A percentile compares a stretch with the other conserved stretches of the same genome.
These are phyloP conservation scores for Lycium barbarum DNA, from an alignment of 257 asterid genomes.

Conservation along the genomic window DNA sequence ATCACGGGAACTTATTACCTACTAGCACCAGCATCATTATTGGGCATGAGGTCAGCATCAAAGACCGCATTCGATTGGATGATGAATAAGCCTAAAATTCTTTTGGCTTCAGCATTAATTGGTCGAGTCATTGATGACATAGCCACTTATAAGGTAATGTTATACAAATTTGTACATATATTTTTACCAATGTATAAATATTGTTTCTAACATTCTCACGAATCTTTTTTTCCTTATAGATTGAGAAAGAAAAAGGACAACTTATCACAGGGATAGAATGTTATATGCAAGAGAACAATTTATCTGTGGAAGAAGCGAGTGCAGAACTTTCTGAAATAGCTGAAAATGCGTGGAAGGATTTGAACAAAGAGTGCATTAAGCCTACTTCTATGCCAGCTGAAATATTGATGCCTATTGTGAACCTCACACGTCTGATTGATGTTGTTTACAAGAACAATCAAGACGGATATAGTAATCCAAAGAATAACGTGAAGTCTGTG, in stretches of 20 bases:
- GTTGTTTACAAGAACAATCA: slow-evolving; percentile 46
- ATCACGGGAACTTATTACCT: slow-evolving; percentile 49
- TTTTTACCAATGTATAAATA: neutral
- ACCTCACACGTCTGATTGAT: slow-evolving; percentile 45
- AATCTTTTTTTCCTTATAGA: slow-evolving; percentile 19
- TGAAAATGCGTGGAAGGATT: too few species aligned
- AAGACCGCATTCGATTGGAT: slow-evolving; percentile 33
- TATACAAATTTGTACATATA: neutral
- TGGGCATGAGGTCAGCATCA: slow-evolving; percentile 38
- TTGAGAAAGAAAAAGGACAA: slow-evolving; percentile 59
- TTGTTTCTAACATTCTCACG: neutral
- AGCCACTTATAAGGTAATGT: slow-evolving; percentile 47
- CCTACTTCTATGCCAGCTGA: slow-evolving; percentile 20
- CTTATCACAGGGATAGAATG: slow-evolving; percentile 42
- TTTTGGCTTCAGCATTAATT: slow-evolving; percentile 23
- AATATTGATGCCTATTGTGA: slow-evolving; percentile 36
- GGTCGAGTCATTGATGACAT: slow-evolving; percentile 50
- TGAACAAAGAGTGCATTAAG: too few species aligned
- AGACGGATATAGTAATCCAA: slow-evolving; percentile 56
- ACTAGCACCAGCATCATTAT: slow-evolving; percentile 45
- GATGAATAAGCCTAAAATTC: slow-evolving; percentile 3
- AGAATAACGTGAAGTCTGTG: slow-evolving; percentile 43
- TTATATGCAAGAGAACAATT: too few species aligned
- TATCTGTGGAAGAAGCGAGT: too few species aligned
- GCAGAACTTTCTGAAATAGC: too few species aligned